Base-by-base conservation (phyloP, 352 stramenopile species). In the Pythium folliculosum region DNA sequence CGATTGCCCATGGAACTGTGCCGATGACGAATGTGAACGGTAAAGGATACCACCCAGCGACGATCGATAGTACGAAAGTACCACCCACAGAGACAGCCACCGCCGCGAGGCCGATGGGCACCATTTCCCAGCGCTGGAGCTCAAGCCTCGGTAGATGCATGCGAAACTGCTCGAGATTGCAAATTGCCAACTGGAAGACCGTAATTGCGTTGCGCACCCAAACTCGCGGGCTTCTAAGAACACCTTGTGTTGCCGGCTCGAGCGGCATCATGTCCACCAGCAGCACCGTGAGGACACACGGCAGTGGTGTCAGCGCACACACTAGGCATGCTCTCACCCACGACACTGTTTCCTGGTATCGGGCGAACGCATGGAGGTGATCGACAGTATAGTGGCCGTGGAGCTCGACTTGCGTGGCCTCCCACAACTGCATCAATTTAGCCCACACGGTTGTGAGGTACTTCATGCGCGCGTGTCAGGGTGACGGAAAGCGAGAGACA, bases 21-120 rank as follows among this genome's bases (percentile, higher is more conserved):
- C 54, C 68, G n/a, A 84, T 37, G 9, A 81, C 43, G 3, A 82
- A 65, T 13, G 68, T 71, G 49, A 86, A 86, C 12, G 76, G 74
- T 7, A 84, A 27, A n/a, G 73, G 75, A 27, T 81, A 82, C 6
- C 66, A 82, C 6, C 66, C 76, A 22, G 81, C 72, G 19, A 56
- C 22, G 21, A 51, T 13, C 10, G 62, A 16, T 12, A 48, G 14
- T 7, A 1, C 14, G 17, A 59, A 52, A 0, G 7, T 17, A 3
- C 35, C 13, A 8, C 5, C 47, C 5, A 53, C 49, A 8, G 48
- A 49, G 43, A 49, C 23, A 5, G 30, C 16, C 7, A 30, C n/a
- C 13, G 48, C 9, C 9, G 47, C 13, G 17, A 52, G 43, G 2
- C 43, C 14, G 4, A 56, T 40, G 14, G 45, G 35, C 1, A 48